Conservation (phyloP, 352 stramenopile species). For the Phytophthora parvispora region DNA sequence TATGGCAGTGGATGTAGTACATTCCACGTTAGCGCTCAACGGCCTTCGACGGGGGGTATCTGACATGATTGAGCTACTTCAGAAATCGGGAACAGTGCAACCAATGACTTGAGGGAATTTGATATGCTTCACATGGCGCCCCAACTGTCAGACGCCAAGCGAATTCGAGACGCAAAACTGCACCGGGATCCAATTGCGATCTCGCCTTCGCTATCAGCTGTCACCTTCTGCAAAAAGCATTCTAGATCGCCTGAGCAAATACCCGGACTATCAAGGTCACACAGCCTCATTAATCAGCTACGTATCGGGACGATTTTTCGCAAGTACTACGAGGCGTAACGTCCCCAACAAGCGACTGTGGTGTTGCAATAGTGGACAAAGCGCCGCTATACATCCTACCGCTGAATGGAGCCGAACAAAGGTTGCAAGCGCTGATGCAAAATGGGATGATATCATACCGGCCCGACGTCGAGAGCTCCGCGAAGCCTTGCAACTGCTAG, state of each 20-base stretch:
- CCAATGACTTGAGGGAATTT: background rate
- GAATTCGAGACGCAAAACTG: background rate
- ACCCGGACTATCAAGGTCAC: background rate
- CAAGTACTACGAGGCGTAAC: background rate
- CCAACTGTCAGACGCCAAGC: background rate
- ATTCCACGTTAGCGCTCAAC: background rate
- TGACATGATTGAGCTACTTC: background rate
- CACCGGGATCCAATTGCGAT: background rate
- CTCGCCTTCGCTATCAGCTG: background rate
- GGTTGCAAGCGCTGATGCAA: no score
- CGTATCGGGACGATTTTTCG: background rate
- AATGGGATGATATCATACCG: no score
- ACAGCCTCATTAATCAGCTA: background rate
- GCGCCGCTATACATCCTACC: background rate
- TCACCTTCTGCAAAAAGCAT: background rate
- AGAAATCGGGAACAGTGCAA: background rate
- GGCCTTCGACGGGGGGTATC: background rate
- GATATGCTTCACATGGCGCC: background rate
- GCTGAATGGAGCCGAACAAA: no score
- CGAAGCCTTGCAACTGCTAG: slow-evolving; percentile 15
- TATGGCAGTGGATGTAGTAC: background rate
- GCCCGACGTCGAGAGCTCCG: background rate
- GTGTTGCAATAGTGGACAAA: background rate
- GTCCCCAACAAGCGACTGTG: no score
- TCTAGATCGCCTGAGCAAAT: background rate